These are phyloP conservation scores for Ceratocystis destructans DNA, from an alignment of 2,329 filamentous ascomycete genomes.

Conservation along the genomic window DNA sequence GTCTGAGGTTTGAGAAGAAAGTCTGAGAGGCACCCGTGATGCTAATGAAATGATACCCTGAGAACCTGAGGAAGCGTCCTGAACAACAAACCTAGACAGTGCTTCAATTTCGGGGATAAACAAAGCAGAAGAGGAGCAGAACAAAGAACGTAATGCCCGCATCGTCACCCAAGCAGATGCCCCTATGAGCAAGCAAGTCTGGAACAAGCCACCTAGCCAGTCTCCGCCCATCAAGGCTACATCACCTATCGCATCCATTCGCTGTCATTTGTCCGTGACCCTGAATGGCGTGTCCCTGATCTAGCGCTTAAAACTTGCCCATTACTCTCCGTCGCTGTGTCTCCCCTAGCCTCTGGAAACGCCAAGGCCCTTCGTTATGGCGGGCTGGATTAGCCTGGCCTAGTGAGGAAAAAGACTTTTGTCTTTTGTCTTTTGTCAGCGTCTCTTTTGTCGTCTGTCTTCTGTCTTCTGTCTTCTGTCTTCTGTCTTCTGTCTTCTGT, in stretches of 20 bases:
- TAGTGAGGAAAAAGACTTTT: too few relatives aligned
- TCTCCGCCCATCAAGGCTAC: not conserved
- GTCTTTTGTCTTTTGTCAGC: too few relatives aligned
- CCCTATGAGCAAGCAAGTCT: too few relatives aligned
- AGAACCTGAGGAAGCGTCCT: not conserved
- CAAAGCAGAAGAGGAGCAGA: not conserved
- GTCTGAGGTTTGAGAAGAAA: not conserved
- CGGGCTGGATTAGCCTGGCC: too few relatives aligned
- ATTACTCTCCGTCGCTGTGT: not conserved
- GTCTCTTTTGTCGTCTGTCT: too few relatives aligned
- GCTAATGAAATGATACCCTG: not conserved
- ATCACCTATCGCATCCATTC: not conserved
- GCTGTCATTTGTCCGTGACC: not conserved
- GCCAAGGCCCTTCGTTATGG: too few relatives aligned
- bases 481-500: too few relatives aligned
- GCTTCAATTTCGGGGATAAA: conserved; percentile 1
- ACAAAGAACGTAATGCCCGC: not conserved
- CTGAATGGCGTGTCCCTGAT: not conserved
- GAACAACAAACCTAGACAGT: not conserved
- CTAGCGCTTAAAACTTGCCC: not conserved
- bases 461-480: too few relatives aligned
- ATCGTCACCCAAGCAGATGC: too few relatives aligned
- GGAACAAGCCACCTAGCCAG: too few relatives aligned
- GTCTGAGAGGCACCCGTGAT: not conserved
- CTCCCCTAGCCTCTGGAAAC: too few relatives aligned